Base-by-base conservation (phyloP, 2,329 filamentous ascomycete species). In the Trichoderma breve region DNA sequence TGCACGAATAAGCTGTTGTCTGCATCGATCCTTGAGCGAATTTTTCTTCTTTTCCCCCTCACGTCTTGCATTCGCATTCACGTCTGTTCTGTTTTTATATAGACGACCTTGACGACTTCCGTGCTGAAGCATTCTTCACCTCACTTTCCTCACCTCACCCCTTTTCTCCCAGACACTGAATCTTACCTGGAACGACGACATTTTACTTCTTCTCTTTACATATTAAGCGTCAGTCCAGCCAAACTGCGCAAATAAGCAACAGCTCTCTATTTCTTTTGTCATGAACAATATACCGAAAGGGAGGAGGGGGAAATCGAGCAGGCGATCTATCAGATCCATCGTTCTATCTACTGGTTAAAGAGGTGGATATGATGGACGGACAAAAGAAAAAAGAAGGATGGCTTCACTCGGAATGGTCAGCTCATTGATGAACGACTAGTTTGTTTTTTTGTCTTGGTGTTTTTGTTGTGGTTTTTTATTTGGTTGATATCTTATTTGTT, bases 181-280 rank as follows among this genome's bases (percentile, higher is more conserved):
- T 60, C 28, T 51, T n/a, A n/a, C n/a, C 55, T 69, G 55, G 55
- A 55, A 69, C 36, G 65, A 69, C 55, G 36, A 26, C 21, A 32
- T 43, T 12, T 14, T 26, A 9, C 9, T 6, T 43, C 2, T 8
- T 67, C 32, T 39, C 6, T 21, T 65, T 53, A 15, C 15, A 26
- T 60, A 55, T 39, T 28, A 36, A 34, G 26, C 26, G 55, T 51
- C 36, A 26, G 21, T 21, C 24, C 26, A 60, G 64, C 32, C 21
- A 67, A 67, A 18, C 18, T 61, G 36, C 65, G 55, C n/a, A 24
- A 69, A 60, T 11, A 32, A 26, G 3, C 26, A 60, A 15, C 53
- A 61, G 26, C 36, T 24, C 53, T 60, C 55, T 47, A 60, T 53
- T 69, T 69, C 26, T 24, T 69, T 69, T 69, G 65, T 69, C 65